Percentiles rank a stretch among this genome's conserved stretches.
These are phyloP conservation scores for Huntiella bhutanensis DNA, from an alignment of 2,329 filamentous ascomycete species.

Conservation along the genomic window DNA sequence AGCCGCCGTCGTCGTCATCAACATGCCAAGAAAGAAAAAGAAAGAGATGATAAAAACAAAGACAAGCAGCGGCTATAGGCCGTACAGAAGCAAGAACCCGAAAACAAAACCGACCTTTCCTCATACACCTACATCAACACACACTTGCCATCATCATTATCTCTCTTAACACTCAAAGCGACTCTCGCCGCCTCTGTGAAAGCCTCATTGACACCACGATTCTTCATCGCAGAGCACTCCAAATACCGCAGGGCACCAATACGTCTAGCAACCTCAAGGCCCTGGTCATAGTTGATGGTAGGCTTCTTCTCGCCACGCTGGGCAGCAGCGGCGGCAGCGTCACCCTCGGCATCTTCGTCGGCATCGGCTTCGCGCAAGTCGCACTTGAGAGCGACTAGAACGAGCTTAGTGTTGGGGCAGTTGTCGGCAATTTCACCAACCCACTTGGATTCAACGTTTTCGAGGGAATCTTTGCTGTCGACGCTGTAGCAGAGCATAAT, in stretches of 20 bases:
- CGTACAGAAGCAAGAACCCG: background rate
- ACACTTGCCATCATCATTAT: slow-evolving; percentile 43
- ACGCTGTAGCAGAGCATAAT: slow-evolving; percentile 99
- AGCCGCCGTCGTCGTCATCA: no score
- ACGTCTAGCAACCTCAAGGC: slow-evolving; percentile 73
- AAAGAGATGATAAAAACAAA: background rate
- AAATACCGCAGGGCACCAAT: slow-evolving; percentile 89
- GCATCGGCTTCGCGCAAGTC: slow-evolving; percentile 65
- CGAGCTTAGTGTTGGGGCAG: slow-evolving; percentile 84
- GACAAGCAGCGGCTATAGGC: background rate
- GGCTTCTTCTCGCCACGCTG: slow-evolving; percentile 38
- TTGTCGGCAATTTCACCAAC: slow-evolving; percentile 96
- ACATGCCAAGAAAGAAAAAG: background rate
- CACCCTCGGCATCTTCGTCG: slow-evolving; percentile 45
- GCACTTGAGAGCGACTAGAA: slow-evolving; percentile 90
- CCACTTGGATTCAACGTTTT: slow-evolving; percentile 99
- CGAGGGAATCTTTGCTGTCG: slow-evolving; percentile 86
- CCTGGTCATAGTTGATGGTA: slow-evolving; percentile 78
- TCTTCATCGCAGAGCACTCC: slow-evolving; percentile 96
- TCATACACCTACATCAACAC: slow-evolving; percentile 32
- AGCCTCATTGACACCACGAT: slow-evolving; percentile 92
- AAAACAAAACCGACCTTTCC: background rate
- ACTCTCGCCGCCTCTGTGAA: slow-evolving; percentile 96
- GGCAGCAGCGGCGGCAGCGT: slow-evolving; percentile 19
- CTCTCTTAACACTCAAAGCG: slow-evolving; percentile 55